Conservation (phyloP, 176 grass and related monocot genomes). For the Ensete ventricosum region DNA sequence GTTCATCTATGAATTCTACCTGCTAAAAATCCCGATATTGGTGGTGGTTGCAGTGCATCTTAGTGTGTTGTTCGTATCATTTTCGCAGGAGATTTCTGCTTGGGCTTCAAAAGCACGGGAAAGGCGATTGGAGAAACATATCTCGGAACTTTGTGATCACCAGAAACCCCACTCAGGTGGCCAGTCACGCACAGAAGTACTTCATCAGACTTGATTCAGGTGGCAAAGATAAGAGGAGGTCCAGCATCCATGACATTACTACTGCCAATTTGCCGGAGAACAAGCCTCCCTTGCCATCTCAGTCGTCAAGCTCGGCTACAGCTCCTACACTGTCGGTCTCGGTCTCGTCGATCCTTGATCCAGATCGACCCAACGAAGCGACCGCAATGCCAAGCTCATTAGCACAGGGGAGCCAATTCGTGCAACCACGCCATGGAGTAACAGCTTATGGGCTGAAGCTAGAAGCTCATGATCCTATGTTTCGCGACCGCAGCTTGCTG, state of each 20-base stretch:
- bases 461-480: background rate
- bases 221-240: conserved; percentile 25
- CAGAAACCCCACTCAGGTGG: conserved; percentile 22
- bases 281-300: conserved; percentile 11
- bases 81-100: conserved; percentile 13
- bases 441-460: background rate
- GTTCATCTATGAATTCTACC: too few species aligned
- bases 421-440: background rate
- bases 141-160: conserved; percentile 12
- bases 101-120: conserved; percentile 17
- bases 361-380: background rate
- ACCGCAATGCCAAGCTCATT: background rate
- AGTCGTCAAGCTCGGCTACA: background rate
- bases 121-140: conserved; percentile 27
- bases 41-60: too few species aligned
- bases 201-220: conserved; percentile 26
- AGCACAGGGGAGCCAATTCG: background rate
- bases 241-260: conserved; percentile 26
- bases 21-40: too few species aligned
- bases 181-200: conserved; percentile 28
- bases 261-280: conserved; percentile 17
- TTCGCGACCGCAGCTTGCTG: background rate
- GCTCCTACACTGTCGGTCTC: background rate
- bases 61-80: too few species aligned
- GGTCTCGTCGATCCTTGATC: background rate